Evolutionary conservation across 176 grass and related monocot genomes (phyloP).

Genomic region (Cenchrus fungigraminus): DNA sequence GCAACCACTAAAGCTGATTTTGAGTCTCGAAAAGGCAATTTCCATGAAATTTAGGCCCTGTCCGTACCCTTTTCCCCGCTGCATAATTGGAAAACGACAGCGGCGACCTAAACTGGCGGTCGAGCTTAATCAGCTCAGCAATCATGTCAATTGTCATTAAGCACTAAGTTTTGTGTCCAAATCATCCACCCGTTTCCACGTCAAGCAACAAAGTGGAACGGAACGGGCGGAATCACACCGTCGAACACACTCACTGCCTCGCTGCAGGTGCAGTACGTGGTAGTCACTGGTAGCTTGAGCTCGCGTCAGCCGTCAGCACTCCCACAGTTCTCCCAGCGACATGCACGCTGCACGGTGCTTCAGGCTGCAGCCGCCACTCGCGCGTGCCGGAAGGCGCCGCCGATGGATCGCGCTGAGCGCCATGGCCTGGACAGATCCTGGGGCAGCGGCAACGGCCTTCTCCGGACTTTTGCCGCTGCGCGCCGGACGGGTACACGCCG

Average conservation of each 20-base stretch:
- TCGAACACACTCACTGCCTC: not conserved
- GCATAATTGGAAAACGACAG: conserved; percentile 26
- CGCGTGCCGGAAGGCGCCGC: not conserved
- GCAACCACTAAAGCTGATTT: conserved; percentile 25
- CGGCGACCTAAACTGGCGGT: not conserved
- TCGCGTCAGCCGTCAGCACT: not conserved
- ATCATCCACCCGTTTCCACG: not conserved
- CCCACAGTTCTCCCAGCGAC: not conserved
- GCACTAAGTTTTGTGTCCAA: not conserved
- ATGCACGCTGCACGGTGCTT: not conserved
- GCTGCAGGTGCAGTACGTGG: not conserved
- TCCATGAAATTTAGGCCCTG: conserved; percentile 3
- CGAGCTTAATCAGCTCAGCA: not conserved
- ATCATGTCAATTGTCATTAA: not conserved
- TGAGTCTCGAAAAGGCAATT: not conserved
- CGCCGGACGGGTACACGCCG: not conserved
- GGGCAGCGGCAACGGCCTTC: not conserved
- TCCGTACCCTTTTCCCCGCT: not conserved
- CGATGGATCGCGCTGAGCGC: not conserved
- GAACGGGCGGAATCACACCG: not conserved
- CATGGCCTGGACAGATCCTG: not conserved
- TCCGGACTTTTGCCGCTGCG: not conserved
- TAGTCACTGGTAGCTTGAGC: not conserved
- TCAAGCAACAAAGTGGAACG: not conserved
- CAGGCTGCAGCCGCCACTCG: not conserved